phyloP scores from a whole-genome alignment of 441 rosid species.

The Geranium incanum region DNA sequence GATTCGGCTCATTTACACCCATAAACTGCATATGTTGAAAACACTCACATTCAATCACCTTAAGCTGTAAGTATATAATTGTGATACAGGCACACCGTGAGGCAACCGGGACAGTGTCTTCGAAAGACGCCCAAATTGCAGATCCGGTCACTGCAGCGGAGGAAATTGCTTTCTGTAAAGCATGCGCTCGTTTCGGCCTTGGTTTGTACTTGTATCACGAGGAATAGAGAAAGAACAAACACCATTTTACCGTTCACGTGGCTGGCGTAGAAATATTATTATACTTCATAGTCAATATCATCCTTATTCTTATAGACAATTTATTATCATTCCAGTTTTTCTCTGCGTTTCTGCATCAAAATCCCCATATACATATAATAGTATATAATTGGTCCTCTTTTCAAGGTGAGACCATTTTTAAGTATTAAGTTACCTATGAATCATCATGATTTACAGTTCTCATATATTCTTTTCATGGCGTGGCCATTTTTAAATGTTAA shows the following conservation, averaged over 20 bases:
- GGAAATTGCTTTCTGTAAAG: constrained; percentile 90
- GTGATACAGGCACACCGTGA: constrained; percentile 76
- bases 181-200: constrained; percentile 92
- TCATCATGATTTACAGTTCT: too few relatives aligned
- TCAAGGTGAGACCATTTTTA: too few relatives aligned
- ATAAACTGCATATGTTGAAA: background rate
- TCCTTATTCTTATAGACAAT: background rate
- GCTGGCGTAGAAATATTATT: constrained; percentile 1
- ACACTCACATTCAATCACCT: background rate
- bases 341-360: background rate
- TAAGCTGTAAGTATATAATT: background rate
- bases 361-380: background rate
- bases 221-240: constrained; percentile 26
- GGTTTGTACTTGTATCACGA: constrained; percentile 85
- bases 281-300: background rate
- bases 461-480: too few relatives aligned
- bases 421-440: too few relatives aligned
- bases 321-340: constrained; percentile 5
- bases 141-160: constrained; percentile 93
- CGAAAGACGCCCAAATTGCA: constrained; percentile 31
- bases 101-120: constrained; percentile 70
- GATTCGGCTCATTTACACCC: too few relatives aligned
- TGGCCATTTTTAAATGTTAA: too few relatives aligned
- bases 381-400: too few relatives aligned
- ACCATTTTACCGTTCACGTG: background rate